Base-by-base conservation (phyloP, 495 filamentous ascomycete genomes). In the Penicillium bialowiezense region DNA sequence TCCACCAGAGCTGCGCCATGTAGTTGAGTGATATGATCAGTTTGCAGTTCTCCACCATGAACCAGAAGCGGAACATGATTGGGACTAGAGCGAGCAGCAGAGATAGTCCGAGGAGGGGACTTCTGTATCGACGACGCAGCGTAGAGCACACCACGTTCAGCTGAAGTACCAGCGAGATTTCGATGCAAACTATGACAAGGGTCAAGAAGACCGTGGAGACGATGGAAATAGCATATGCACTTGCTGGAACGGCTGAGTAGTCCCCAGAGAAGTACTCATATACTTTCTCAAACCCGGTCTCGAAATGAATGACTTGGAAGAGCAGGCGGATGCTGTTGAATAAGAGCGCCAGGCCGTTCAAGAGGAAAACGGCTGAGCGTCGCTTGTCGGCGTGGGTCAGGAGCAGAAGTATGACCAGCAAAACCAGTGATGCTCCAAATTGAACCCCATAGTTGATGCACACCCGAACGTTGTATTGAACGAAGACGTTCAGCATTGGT, bases 371-470 rank as follows among this genome's bases (percentile, higher is more conserved):
- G 0, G 67, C 54, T 0, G 80, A 83, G 33, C 58, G 52, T 15
- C 84, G 81, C 63, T 87, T 89, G 42, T 84, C 77, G 12, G 67
- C 63, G 41, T 70, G 76, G 17, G 85, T 88, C 53, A 89, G 62
- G 13, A 88, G 69, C 13, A 85, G 64, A 0, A 92, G 68, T 17
- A 88, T 71, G 33, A 87, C 52, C 17, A 90, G 68, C 47, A 91
- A 81, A 18, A 87, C 59, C 50, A 86, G 51, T 23, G 79, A 81
- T n/a, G 87, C 86, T 24, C 90, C 90, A 43, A 91, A 73, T 62
- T 95, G 88, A 23, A 72, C 62, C 36, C 79, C 84, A 58, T 84
- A 90, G 64, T 83, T 86, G 80, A 90, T 84, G 64, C 74, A 72
- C 35, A 77, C 65, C 14, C 75, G 70, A 38, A 81, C 58, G 54